Percentiles rank a stretch among this genome's conserved stretches.
Conservation (phyloP, 495 filamentous ascomycete genomes). For the Penicillium ucsense region DNA sequence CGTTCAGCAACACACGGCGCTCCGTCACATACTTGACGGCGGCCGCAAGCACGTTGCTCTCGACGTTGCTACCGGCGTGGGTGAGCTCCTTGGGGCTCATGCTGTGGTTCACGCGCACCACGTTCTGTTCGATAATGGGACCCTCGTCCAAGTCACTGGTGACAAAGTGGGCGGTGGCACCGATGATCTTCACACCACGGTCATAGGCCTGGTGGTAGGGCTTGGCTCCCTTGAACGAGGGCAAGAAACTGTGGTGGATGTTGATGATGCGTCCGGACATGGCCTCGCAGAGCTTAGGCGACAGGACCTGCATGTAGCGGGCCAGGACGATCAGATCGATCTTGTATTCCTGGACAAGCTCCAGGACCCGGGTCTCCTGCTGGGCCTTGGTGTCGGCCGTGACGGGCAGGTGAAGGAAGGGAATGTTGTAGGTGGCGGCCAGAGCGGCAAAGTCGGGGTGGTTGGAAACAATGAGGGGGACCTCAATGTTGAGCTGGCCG, state of each 20-base stretch:
- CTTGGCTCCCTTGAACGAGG: slow-evolving; percentile 71
- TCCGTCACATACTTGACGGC: slow-evolving; percentile 69
- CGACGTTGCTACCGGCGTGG: slow-evolving; percentile 63
- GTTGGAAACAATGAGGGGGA: slow-evolving; percentile 61
- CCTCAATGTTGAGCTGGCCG: slow-evolving; percentile 51
- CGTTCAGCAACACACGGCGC: slow-evolving; percentile 60
- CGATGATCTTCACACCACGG: slow-evolving; percentile 70
- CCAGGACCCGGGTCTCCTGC: slow-evolving; percentile 56
- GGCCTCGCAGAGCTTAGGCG: slow-evolving; percentile 55
- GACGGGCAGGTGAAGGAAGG: slow-evolving; percentile 65
- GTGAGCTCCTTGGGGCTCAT: slow-evolving; percentile 63
- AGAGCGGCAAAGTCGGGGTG: slow-evolving; percentile 60
- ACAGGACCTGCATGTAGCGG: slow-evolving; percentile 79
- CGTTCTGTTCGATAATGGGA: slow-evolving; percentile 71
- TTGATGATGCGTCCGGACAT: slow-evolving; percentile 74
- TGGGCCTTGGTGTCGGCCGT: slow-evolving; percentile 55
- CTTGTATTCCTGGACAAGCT: slow-evolving; percentile 50
- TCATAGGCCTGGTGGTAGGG: slow-evolving; percentile 75
- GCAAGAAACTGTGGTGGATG: slow-evolving; percentile 73
- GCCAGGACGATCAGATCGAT: slow-evolving; percentile 67
- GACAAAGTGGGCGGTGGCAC: slow-evolving; percentile 68
- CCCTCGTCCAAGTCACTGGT: slow-evolving; percentile 69
- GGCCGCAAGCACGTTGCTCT: slow-evolving; percentile 61
- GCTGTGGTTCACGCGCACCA: slow-evolving; percentile 56
- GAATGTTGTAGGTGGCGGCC: slow-evolving; percentile 58